Conservation (phyloP, 768 basidiomycete genomes). For the Pleurotus giganteus region DNA sequence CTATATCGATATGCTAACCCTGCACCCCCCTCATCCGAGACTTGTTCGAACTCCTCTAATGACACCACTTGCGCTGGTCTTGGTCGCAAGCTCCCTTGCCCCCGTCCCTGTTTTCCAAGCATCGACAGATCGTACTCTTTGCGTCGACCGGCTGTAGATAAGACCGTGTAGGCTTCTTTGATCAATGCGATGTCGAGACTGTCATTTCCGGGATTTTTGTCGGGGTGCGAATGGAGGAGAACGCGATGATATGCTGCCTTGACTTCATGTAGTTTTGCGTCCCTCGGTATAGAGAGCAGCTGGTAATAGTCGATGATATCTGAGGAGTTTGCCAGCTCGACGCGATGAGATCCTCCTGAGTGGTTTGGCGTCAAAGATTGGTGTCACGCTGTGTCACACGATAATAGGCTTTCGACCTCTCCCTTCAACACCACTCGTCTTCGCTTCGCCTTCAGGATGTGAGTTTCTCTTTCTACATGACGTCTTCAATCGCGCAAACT, state of each 20-base stretch:
- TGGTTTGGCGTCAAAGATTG: not conserved
- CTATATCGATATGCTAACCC: conserved; percentile 50
- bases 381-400: not conserved
- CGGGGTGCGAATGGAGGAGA: conserved; percentile 64
- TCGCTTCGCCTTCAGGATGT: not conserved
- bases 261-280: conserved; percentile 53
- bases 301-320: conserved; percentile 52
- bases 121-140: conserved; percentile 44
- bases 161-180: conserved; percentile 64
- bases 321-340: conserved; percentile 16
- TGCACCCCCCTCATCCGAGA: conserved; percentile 16
- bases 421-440: not conserved
- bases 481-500: not conserved
- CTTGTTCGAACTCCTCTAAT: conserved; percentile 64
- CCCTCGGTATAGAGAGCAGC: conserved; percentile 48
- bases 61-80: conserved; percentile 80
- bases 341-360: not conserved
- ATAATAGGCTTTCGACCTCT: not conserved
- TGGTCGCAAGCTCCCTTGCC: conserved; percentile 29
- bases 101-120: not conserved
- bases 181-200: conserved; percentile 53
- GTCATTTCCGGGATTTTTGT: conserved; percentile 24
- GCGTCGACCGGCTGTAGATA: conserved; percentile 51
- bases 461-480: not conserved
- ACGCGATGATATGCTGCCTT: conserved; percentile 69